Evolutionary conservation across 2,329 filamentous ascomycete species (phyloP).

Genomic region (Verticillium klebahnii): DNA sequence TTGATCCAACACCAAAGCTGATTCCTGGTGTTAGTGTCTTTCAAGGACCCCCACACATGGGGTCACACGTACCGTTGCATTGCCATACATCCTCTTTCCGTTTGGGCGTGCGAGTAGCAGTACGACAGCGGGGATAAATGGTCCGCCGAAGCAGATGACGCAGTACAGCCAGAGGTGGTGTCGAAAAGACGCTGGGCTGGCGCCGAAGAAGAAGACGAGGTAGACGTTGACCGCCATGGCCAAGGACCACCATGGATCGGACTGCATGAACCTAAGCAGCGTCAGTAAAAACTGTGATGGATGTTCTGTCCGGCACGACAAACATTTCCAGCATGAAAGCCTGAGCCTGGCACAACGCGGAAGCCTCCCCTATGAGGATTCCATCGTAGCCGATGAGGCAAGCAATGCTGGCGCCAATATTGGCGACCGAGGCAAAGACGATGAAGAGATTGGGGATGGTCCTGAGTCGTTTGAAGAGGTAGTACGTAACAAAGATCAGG

Average conservation of each 20-base stretch:
- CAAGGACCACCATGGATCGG: slow-evolving; percentile 72
- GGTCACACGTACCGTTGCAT: slow-evolving; percentile 45
- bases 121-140: slow-evolving; percentile 61
- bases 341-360: slow-evolving; percentile 57
- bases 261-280: slow-evolving; percentile 66
- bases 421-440: slow-evolving; percentile 55
- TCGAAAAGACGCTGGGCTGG: slow-evolving; percentile 63
- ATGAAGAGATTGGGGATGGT: slow-evolving; percentile 60
- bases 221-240: slow-evolving; percentile 82
- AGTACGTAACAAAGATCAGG: slow-evolving; percentile 49
- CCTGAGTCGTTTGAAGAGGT: slow-evolving; percentile 44
- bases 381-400: slow-evolving; percentile 69
- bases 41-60: neutral
- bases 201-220: slow-evolving; percentile 59
- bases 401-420: slow-evolving; percentile 56
- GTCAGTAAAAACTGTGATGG: neutral
- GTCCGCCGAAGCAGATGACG: slow-evolving; percentile 65
- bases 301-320: slow-evolving; percentile 23
- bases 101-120: slow-evolving; percentile 50
- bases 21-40: neutral
- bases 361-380: slow-evolving; percentile 46
- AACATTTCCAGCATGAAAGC: slow-evolving; percentile 64
- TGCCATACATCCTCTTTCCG: slow-evolving; percentile 38
- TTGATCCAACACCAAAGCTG: slow-evolving; percentile 62
- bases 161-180: slow-evolving; percentile 69